Evolutionary conservation across 2,329 filamentous ascomycete species (phyloP), one percentile per base, ranked within the genome.

Genomic region (Fusarium sp.): DNA sequence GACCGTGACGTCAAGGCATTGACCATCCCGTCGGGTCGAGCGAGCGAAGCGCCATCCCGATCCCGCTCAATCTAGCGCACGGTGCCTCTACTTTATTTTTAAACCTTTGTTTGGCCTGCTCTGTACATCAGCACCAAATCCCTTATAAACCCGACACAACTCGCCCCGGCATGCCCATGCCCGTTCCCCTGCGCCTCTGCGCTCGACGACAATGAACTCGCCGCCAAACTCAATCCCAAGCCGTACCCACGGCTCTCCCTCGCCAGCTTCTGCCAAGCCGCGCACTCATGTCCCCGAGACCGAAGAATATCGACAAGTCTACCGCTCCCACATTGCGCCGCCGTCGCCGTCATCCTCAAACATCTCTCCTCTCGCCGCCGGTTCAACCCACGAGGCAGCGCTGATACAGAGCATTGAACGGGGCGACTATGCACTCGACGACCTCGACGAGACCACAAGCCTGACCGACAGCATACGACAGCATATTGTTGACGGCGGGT

Each of bases 401-500:
- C 43, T 74, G 0, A 73, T 76, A 29, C 68, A 72, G 32, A 68
- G 67, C 48, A 70, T 76, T 35, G 75, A 76, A 32, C 63, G 70
- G n/a, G 73, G 73, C 52, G 70, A 75, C 3, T 64, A 69, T 15
- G 53, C 63, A 13, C 45, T 61, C 9, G 61, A 69, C 21, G 66
- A 67, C n/a, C 48, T 64, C 25, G 73, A 74, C 38, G 76, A 79
- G 27, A 79, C 76, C 2, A 70, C 71, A 35, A 79, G 77, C 43
- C 67, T 79, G 41, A 78, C 77, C 6, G 75, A 78, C 6, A 79
- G 77, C 57, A 77, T 79, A 54, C 75, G 76, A 23, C 74, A 78
- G 35, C 77, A 79, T 49, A 75, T 78, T 49, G 71, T 78, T 51
- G 78, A 79, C 19, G 75, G 77, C 9, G 73, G 75, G 31, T 60